Evolutionary conservation across 2,329 filamentous ascomycete genomes (phyloP).

Genomic region (Arthrobotrys megalospora): DNA sequence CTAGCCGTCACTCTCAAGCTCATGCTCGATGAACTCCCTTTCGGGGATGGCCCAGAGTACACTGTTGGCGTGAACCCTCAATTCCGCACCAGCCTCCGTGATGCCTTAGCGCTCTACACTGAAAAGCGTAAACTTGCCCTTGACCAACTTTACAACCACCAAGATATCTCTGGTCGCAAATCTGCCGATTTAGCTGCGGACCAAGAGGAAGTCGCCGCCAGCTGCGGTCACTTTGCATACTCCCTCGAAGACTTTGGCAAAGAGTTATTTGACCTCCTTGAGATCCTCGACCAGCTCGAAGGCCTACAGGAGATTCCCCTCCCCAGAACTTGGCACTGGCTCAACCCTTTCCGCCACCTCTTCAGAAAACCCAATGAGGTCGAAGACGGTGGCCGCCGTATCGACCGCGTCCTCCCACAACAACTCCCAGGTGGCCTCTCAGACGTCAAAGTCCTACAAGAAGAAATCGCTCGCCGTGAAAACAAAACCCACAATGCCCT

Average conservation of each 20-base stretch:
- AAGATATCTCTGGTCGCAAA: conserved; percentile 78
- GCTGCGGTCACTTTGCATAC: conserved; percentile 96
- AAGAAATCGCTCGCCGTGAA: conserved; percentile 51
- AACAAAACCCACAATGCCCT: conserved; percentile 61
- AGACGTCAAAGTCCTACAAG: conserved; percentile 50
- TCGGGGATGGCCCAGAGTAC: conserved; percentile 77
- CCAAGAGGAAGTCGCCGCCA: conserved; percentile 97
- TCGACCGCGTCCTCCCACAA: conserved; percentile 52
- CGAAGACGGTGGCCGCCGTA: conserved; percentile 16
- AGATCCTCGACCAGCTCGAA: conserved; percentile 88
- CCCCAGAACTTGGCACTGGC: conserved; percentile 84
- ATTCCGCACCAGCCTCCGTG: conserved; percentile 82
- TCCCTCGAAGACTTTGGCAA: conserved; percentile 91
- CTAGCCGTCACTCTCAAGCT: conserved; percentile 91
- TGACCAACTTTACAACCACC: conserved; percentile 81
- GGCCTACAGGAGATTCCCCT: conserved; percentile 76
- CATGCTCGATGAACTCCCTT: conserved; percentile 88
- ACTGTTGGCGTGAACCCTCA: conserved; percentile 82
- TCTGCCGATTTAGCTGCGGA: conserved; percentile 87
- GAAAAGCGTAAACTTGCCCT: conserved; percentile 82
- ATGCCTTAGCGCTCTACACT: conserved; percentile 85
- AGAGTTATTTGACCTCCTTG: conserved; percentile 85
- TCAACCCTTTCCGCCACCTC: conserved; percentile 79
- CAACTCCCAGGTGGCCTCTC: conserved; percentile 50
- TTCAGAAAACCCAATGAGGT: conserved; percentile 48